Base-by-base conservation (phyloP, 2,329 filamentous ascomycete genomes). In the Stemphylium beticola region DNA sequence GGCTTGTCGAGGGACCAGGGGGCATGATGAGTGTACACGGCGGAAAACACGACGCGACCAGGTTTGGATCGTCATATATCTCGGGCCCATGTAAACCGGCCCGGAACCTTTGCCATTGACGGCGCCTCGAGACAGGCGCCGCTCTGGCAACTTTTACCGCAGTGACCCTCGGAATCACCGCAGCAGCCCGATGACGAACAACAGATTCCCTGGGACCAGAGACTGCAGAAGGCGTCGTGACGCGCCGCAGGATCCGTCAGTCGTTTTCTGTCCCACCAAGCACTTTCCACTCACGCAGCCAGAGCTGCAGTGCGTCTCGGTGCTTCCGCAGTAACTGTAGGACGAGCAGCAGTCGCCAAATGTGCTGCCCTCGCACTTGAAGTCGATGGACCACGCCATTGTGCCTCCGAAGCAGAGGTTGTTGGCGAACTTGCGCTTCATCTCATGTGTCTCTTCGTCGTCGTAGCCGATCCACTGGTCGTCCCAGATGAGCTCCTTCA, bases 381-480 rank as follows among this genome's bases (percentile, higher is more conserved):
- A 22, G 22, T 22, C 22, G 22, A 22, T 6, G 22, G 22, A 22
- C 22, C 22, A 22, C 22, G 22, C 22, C 22, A 22, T 22, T 22
- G 22, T 22, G 6, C 22, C 22, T 22, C n/a, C 33, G 15, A 34
- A 34, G 14, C 33, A 34, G 33, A 34, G 33, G 33, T 34, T 34
- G 33, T 34, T 34, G n/a, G 33, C 33, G n/a, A 34, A 34, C 33
- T 34, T 34, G 33, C 33, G 33, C 33, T 34, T 34, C 33, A 34
- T 34, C 33, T 34, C 33, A 34, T 34, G 33, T 34, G 76, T 79
- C 0, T 73, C 60, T 0, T 33, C 52, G 53, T 79, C 72, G 49
- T 79, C 75, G 52, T 74, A 78, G 1, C 69, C 72, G 4, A 78
- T 67, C 75, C 76, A 79, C 49, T 75, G 69, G 38, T 74, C 56